Percentiles rank a stretch among this genome's conserved stretches.
Conservation (phyloP, 257 asterid genomes). For the Solanum pennellii region DNA sequence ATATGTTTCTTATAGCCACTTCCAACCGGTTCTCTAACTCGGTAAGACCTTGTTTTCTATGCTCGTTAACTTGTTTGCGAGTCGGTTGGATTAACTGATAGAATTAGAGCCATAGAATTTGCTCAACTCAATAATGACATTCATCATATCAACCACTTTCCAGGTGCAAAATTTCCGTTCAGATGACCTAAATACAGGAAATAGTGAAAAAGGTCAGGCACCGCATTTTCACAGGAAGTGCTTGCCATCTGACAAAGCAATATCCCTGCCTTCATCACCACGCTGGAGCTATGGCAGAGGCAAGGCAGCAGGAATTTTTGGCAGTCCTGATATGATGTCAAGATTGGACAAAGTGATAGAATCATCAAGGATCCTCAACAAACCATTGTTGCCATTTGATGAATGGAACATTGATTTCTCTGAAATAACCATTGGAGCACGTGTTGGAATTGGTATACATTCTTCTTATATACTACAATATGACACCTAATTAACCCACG, state of each 20-base stretch:
- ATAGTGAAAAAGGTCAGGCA: conserved; percentile 31
- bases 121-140: neutral
- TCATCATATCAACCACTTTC: neutral
- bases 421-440: conserved; percentile 69
- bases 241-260: conserved; percentile 49
- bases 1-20: neutral
- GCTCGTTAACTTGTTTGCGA: neutral
- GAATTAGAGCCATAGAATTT: neutral
- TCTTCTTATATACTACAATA: neutral
- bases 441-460: conserved; percentile 80
- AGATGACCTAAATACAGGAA: conserved; percentile 42
- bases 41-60: neutral
- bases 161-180: conserved; percentile 55
- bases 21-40: neutral
- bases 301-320: conserved; percentile 24
- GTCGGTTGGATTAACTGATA: neutral
- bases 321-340: conserved; percentile 42
- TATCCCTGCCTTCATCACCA: conserved; percentile 87
- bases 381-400: conserved; percentile 65
- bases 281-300: conserved; percentile 42
- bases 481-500: neutral
- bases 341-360: conserved; percentile 55
- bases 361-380: conserved; percentile 57
- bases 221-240: conserved; percentile 34
- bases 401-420: conserved; percentile 91